These are phyloP conservation scores for Bodo saltans DNA, from an alignment of 78 protist genomes.

Conservation along the genomic window DNA sequence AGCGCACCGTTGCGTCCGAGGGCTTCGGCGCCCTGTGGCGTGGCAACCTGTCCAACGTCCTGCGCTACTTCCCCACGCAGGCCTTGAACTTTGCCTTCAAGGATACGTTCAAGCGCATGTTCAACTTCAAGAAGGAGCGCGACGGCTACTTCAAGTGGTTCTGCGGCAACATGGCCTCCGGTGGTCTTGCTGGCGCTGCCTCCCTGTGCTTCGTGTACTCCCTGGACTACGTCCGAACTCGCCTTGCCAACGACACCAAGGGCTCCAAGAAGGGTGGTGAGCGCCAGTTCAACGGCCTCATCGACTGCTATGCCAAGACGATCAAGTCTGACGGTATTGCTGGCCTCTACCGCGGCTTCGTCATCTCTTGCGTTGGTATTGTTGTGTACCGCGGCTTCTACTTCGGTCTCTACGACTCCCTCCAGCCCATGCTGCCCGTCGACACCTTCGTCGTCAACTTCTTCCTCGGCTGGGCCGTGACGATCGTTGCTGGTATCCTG, in stretches of 20 bases:
- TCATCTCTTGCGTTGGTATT: constrained; percentile 86
- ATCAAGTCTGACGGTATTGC: constrained; percentile 41
- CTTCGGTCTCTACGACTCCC: constrained; percentile 91
- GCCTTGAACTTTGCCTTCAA: constrained; percentile 97
- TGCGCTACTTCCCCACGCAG: constrained; percentile 98
- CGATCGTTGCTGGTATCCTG: constrained; percentile 71
- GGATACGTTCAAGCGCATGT: constrained; percentile 83
- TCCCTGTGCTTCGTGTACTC: constrained; percentile 91
- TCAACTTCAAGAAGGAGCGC: constrained; percentile 41
- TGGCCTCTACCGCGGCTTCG: constrained; percentile 94
- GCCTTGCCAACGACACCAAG: constrained; percentile 82
- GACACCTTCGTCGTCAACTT: constrained; percentile 33
- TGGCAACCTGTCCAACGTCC: constrained; percentile 91
- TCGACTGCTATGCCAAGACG: constrained; percentile 74
- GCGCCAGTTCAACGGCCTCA: constrained; percentile 89
- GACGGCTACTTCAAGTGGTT: constrained; percentile 56
- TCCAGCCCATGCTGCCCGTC: constrained; percentile 32
- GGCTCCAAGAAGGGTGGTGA: no score
- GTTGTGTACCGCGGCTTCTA: constrained; percentile 88
- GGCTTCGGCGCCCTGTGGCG: constrained; percentile 83
- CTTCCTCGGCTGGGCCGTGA: constrained; percentile 53
- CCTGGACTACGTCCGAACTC: constrained; percentile 96
- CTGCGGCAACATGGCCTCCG: constrained; percentile 84
- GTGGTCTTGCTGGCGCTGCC: constrained; percentile 96
- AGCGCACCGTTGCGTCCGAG: constrained; percentile 83